Evolutionary conservation across 2,329 filamentous ascomycete species (phyloP), one percentile per base, ranked within the genome.

Genomic region (Aspergillus sp.): DNA sequence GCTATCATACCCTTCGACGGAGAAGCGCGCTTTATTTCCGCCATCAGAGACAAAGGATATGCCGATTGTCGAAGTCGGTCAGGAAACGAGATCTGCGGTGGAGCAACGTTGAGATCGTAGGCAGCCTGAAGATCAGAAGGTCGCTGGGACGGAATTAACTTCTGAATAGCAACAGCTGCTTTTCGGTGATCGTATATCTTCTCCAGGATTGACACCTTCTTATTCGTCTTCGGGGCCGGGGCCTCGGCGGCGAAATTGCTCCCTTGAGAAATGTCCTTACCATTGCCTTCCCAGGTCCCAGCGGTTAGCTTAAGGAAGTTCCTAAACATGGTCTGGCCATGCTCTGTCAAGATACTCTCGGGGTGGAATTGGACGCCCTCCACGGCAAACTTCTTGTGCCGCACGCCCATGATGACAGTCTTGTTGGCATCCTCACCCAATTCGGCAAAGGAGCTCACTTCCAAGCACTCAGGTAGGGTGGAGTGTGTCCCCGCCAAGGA

Each of bases 331-430:
- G 84, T 78, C 37, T 93, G 87, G 3, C 96, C 95, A 58, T 95
- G 86, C 46, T 89, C 91, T 0, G 93, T 97, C 51, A 99, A 79
- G 57, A 99, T 99, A 73, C 93, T 98, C 76, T 99, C 95, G 0
- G 95, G 95, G 67, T 99, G 95, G 68, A 98, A 99, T 71, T 99
- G 95, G 15, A 99, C 95, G 41, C 93, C 95, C 74, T 99, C 95
- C n/a, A 98, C 83, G 2, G 90, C 84, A 68, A 88, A 89, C 70
- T 95, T 85, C 79, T 93, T 96, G 80, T 99, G 95, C 46, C 95
- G 88, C 46, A 99, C 90, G 47, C 95, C 95, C 89, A 98, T 97
- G 66, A 99, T 99, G 59, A 98, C 87, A 30, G 90, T 90, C 63
- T 89, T 91, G 30, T 86, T 86, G 51, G 88, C 90, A 15, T 80